phyloP scores from a whole-genome alignment of 139 green algal species.

The Asterochloris sp. region DNA sequence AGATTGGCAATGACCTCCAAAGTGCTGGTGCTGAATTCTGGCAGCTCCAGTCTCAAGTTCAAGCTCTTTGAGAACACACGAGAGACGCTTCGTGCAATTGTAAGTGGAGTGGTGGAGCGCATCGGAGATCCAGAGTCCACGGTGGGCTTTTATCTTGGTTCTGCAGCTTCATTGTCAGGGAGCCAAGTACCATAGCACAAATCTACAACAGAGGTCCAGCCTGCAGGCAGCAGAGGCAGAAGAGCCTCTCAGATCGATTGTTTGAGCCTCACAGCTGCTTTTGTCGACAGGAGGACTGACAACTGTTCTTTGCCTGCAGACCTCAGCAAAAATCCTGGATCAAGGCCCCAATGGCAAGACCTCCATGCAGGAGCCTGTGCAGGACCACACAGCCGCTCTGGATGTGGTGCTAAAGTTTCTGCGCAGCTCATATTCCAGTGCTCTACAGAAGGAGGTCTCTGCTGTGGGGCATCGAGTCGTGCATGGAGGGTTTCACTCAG shows the following conservation, averaged over 20 bases:
- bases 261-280: neutral
- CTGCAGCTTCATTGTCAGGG: no score
- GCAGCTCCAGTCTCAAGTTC: conserved; percentile 65
- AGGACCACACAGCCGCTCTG: conserved; percentile 54
- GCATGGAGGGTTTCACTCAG: conserved; percentile 69
- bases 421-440: conserved; percentile 27
- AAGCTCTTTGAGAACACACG: conserved; percentile 51
- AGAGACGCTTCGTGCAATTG: conserved; percentile 23
- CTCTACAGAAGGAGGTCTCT: conserved; percentile 41
- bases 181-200: no score
- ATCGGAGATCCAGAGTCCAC: conserved; percentile 49
- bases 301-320: neutral
- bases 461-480: conserved; percentile 73
- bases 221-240: conserved; percentile 24
- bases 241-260: neutral
- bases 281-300: neutral
- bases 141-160: no score
- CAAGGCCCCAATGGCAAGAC: neutral
- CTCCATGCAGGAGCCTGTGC: conserved; percentile 13
- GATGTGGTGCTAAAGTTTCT: conserved; percentile 49
- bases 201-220: neutral
- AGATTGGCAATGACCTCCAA: neutral
- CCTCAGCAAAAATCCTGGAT: neutral
- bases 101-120: conserved; percentile 65
- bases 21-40: conserved; percentile 70